Conservation (phyloP, 345 rosid genomes). For the Nasturtium officinale region DNA sequence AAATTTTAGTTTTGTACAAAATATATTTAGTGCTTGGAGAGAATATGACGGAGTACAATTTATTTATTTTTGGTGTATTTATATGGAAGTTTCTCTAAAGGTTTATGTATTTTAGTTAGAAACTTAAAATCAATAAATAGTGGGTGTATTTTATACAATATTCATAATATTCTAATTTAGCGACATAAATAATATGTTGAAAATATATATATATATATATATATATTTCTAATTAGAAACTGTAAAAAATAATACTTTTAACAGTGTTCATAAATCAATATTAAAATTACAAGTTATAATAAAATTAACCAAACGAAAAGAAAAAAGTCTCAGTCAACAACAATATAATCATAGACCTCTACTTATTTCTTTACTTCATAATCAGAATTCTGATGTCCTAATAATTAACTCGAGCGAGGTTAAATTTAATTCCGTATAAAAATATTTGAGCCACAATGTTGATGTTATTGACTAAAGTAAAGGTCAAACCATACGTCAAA, state of each 20-base stretch:
- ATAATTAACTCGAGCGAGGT: slow-evolving; percentile 11
- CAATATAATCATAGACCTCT: not conserved
- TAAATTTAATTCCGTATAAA: not conserved
- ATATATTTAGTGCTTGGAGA: not conserved
- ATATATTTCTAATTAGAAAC: too few species aligned
- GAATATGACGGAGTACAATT: not conserved
- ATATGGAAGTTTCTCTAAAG: not conserved
- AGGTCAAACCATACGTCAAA: slow-evolving; percentile 21
- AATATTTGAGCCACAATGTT: not conserved
- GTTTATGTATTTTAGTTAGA: not conserved
- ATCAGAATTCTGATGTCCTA: not conserved
- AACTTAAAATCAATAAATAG: not conserved
- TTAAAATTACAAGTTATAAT: not conserved
- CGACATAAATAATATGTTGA: not conserved
- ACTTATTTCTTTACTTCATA: not conserved
- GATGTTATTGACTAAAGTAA: not conserved
- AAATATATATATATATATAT: too few species aligned
- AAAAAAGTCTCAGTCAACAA: not conserved
- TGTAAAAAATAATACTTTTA: not conserved
- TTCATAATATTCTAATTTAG: too few species aligned
- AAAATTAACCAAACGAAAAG: not conserved
- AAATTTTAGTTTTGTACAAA: not conserved
- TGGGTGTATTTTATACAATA: not conserved
- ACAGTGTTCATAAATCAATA: not conserved
- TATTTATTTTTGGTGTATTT: not conserved